These are phyloP conservation scores for Coniophora puteana DNA, from an alignment of 1,284 basidiomycete genomes.

Conservation along the genomic window DNA sequence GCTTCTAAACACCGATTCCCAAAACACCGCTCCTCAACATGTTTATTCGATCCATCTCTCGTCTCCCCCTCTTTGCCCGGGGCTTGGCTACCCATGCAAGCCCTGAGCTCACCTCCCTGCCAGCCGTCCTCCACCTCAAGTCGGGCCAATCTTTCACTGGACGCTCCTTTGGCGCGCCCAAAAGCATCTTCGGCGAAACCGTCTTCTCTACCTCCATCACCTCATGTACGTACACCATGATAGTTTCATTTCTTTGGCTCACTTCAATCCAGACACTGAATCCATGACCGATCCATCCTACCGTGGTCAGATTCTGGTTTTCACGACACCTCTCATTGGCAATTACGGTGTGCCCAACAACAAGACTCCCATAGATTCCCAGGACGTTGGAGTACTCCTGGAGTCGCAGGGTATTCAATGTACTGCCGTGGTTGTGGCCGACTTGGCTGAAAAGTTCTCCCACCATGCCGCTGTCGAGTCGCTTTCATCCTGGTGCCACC, in stretches of 20 bases:
- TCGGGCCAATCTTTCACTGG: constrained; percentile 91
- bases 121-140: constrained; percentile 91
- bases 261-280: constrained; percentile 75
- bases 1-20: constrained; percentile 44
- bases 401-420: constrained; percentile 92
- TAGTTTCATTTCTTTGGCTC: constrained; percentile 7
- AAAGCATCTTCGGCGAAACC: constrained; percentile 92
- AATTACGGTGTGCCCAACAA: constrained; percentile 97
- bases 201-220: constrained; percentile 99
- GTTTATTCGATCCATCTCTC: constrained; percentile 53
- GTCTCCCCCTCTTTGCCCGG: constrained; percentile 47
- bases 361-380: constrained; percentile 66
- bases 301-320: constrained; percentile 95
- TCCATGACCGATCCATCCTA: constrained; percentile 99
- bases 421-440: constrained; percentile 89
- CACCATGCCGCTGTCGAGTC: constrained; percentile 95
- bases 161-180: constrained; percentile 85
- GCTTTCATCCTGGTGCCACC: constrained; percentile 90
- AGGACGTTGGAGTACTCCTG: constrained; percentile 87
- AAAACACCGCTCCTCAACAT: too few relatives aligned
- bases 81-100: constrained; percentile 65
- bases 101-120: constrained; percentile 44
- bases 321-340: constrained; percentile 97
- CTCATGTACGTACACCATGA: constrained; percentile 62
- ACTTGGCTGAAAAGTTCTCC: constrained; percentile 93